Percentiles rank a stretch among this genome's conserved stretches.
phyloP scores from a whole-genome alignment of 2,329 filamentous ascomycete species.

The Ustilaginoidea virens region DNA sequence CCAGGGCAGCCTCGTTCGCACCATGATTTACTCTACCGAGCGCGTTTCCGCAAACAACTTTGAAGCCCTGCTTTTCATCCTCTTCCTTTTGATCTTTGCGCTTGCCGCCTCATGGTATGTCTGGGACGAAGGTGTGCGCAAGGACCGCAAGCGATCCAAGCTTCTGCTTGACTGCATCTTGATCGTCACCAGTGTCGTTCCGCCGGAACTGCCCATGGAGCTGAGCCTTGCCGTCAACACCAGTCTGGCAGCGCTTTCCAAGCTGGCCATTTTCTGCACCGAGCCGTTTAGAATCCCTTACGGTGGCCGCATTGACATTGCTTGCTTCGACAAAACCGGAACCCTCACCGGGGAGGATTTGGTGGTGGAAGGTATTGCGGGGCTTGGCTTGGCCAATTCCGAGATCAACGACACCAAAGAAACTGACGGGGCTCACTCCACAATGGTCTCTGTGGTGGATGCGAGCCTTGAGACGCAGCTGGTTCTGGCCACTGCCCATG shows the following conservation, averaged over 20 bases:
- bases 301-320: constrained; percentile 85
- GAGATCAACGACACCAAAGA: constrained; percentile 51
- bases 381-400: constrained; percentile 56
- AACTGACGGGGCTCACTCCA: constrained; percentile 67
- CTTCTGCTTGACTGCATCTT: constrained; percentile 91
- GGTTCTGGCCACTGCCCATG: constrained; percentile 88
- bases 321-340: constrained; percentile 97
- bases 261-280: constrained; percentile 95
- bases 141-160: constrained; percentile 94
- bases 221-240: constrained; percentile 95
- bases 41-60: constrained; percentile 97
- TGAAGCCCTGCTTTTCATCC: constrained; percentile 91
- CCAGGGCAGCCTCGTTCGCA: constrained; percentile 90
- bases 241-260: constrained; percentile 83
- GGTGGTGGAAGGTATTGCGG: constrained; percentile 92
- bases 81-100: constrained; percentile 92
- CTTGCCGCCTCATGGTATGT: constrained; percentile 98
- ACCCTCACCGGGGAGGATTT: constrained; percentile 93
- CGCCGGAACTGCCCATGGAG: constrained; percentile 97
- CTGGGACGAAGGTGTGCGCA: constrained; percentile 89
- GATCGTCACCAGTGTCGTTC: constrained; percentile 94
- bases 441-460: constrained; percentile 55
- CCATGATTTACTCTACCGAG: constrained; percentile 99
- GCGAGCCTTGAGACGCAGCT: constrained; percentile 72
- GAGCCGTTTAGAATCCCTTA: constrained; percentile 97